These are phyloP conservation scores for Trifolium pratense DNA, from an alignment of 306 rosid genomes.

Conservation along the genomic window DNA sequence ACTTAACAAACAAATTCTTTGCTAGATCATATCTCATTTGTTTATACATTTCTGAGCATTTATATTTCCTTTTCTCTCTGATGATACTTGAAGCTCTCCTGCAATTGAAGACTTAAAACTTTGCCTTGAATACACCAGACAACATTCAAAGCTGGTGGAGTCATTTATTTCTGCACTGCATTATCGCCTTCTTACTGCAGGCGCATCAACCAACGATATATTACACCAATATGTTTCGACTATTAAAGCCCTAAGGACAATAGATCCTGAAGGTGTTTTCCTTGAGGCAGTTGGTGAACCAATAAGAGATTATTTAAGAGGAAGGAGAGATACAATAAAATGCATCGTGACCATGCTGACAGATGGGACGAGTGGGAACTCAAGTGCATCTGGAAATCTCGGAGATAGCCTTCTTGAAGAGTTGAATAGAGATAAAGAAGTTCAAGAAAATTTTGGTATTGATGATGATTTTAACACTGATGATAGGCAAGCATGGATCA, in stretches of 20 bases:
- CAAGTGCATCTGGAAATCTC: constrained; percentile 77
- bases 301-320: constrained; percentile 90
- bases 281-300: constrained; percentile 98
- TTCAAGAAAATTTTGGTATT: constrained; percentile 70
- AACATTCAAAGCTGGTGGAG: no score
- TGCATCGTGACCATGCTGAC: constrained; percentile 97
- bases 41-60: constrained; percentile 28
- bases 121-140: no score
- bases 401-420: constrained; percentile 99
- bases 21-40: constrained; percentile 33
- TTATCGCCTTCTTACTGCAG: no score
- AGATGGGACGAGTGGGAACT: constrained; percentile 85
- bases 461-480: constrained; percentile 86
- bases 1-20: constrained; percentile 21
- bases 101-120: no score
- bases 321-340: constrained; percentile 96
- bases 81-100: no score
- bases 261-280: constrained; percentile 95
- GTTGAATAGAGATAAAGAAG: constrained; percentile 87
- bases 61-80: constrained; percentile 33
- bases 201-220: no score
- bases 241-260: constrained; percentile 78
- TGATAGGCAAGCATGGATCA: constrained; percentile 93
- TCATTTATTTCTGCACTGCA: no score
- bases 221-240: no score